Percentiles rank a stretch among this genome's conserved stretches.
phyloP scores from a whole-genome alignment of 2,329 filamentous ascomycete species.

The Zasmidium citrigriseum region DNA sequence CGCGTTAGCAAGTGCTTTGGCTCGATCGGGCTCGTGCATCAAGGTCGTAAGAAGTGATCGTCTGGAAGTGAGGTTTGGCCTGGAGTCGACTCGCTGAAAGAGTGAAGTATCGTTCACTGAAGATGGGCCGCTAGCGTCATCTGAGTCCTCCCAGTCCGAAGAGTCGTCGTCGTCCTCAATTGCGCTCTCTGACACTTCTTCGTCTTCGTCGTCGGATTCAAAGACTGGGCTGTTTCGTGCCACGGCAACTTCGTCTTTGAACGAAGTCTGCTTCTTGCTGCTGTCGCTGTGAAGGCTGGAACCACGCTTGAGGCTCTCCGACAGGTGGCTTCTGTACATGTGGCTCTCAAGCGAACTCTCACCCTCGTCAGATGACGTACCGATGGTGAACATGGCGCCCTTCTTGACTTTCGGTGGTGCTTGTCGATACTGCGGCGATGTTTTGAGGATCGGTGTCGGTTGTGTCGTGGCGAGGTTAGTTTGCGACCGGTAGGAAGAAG shows the following conservation, averaged over 20 bases:
- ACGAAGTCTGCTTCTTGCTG: slow-evolving; percentile 78
- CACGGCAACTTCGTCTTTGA: slow-evolving; percentile 73
- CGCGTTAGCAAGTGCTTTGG: slow-evolving; percentile 67
- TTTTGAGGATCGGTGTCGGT: slow-evolving; percentile 63
- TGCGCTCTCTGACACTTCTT: slow-evolving; percentile 74
- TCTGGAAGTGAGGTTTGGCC: slow-evolving; percentile 78
- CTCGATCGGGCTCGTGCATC: slow-evolving; percentile 77
- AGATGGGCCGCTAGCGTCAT: slow-evolving; percentile 74
- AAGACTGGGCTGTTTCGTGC: slow-evolving; percentile 60
- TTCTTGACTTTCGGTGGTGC: slow-evolving; percentile 59
- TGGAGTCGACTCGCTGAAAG: slow-evolving; percentile 90
- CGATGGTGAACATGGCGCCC: slow-evolving; percentile 71
- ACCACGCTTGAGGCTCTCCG: slow-evolving; percentile 53
- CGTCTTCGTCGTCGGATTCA: slow-evolving; percentile 60
- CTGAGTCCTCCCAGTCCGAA: slow-evolving; percentile 59
- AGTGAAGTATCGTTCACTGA: slow-evolving; percentile 72
- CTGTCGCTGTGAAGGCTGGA: slow-evolving; percentile 38
- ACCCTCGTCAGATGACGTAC: slow-evolving; percentile 77
- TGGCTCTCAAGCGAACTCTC: slow-evolving; percentile 72
- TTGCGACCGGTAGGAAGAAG: slow-evolving; percentile 66
- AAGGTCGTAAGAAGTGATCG: slow-evolving; percentile 87
- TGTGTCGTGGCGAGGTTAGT: slow-evolving; percentile 56
- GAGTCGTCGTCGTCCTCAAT: slow-evolving; percentile 61
- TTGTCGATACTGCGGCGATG: slow-evolving; percentile 37
- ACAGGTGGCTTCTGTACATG: slow-evolving; percentile 59